Conservation (phyloP, 1,139 yeast genomes). For the Suhomyces bribrorum region DNA sequence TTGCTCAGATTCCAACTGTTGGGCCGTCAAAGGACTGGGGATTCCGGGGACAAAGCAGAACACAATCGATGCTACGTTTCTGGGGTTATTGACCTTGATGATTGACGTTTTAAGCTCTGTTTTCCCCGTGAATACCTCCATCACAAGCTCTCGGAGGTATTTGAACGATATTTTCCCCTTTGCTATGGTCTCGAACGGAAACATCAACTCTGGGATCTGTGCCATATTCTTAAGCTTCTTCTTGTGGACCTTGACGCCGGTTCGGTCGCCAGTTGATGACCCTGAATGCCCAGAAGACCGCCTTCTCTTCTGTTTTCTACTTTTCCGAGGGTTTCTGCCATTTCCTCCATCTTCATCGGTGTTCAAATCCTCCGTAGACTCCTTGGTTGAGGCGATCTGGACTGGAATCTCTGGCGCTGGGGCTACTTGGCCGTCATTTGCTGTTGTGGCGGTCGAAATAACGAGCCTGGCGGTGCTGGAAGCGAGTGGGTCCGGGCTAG, state of each 20-base stretch:
- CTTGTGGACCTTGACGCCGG: conserved; percentile 34
- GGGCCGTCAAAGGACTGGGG: conserved; percentile 19
- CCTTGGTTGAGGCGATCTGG: too few species aligned
- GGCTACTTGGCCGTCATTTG: conserved; percentile 20
- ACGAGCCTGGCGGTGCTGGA: conserved; percentile 31
- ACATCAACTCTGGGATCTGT: conserved; percentile 29
- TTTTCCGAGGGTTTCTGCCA: too few species aligned
- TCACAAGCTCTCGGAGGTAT: conserved; percentile 54
- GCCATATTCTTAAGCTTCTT: conserved; percentile 36
- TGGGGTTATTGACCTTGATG: conserved; percentile 5
- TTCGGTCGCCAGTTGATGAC: too few species aligned
- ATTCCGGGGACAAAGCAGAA: conserved; percentile 71
- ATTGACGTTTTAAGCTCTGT: conserved; percentile 2
- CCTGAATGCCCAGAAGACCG: too few species aligned
- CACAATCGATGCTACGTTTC: conserved; percentile 44
- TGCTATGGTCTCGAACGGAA: too few species aligned
- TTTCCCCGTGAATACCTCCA: conserved; percentile 18
- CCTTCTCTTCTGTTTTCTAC: too few species aligned
- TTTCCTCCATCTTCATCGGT: too few species aligned
- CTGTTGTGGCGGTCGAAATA: conserved; percentile 25
- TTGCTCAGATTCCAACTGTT: neutral
- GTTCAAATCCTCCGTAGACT: too few species aligned
- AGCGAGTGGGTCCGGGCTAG: conserved; percentile 21
- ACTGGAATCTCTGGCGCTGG: conserved; percentile 20
- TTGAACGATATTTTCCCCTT: conserved; percentile 31